phyloP scores from a whole-genome alignment of 2,329 filamentous ascomycete genomes.

The Ophiostoma angusticollis region DNA sequence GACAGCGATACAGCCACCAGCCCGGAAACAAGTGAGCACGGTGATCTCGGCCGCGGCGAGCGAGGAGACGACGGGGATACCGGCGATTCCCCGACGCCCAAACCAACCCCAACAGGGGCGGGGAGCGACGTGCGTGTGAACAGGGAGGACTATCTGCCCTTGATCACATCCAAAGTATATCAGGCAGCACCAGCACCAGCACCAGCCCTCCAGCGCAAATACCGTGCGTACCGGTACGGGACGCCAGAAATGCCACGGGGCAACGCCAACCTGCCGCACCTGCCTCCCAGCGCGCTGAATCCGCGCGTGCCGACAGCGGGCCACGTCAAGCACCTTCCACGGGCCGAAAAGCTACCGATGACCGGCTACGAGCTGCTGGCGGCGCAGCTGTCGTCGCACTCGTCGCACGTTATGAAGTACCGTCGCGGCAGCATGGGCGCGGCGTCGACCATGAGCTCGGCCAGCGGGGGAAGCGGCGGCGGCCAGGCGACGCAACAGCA shows the following conservation, averaged over 20 bases:
- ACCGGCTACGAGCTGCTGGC: conserved; percentile 54
- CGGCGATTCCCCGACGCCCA: conserved; percentile 12
- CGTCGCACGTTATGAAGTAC: conserved; percentile 14
- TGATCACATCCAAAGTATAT: no score
- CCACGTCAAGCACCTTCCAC: conserved; percentile 24
- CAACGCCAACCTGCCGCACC: conserved; percentile 24
- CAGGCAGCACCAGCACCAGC: no score
- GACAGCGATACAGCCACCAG: conserved; percentile 34
- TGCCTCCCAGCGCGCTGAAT: conserved; percentile 24
- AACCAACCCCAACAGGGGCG: conserved; percentile 12
- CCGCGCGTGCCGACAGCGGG: conserved; percentile 22
- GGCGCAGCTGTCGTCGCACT: conserved; percentile 32
- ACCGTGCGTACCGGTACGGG: conserved; percentile 22
- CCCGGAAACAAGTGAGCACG: conserved; percentile 27
- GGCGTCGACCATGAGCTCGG: conserved; percentile 1
- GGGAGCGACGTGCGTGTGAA: conserved; percentile 1
- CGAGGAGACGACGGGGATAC: conserved; percentile 18
- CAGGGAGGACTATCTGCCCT: no score
- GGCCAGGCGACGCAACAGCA: no score
- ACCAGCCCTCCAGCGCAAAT: background rate
- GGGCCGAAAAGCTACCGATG: conserved; percentile 30
- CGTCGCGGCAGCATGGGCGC: conserved; percentile 9
- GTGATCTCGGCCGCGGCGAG: no score
- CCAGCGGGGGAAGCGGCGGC: conserved; percentile 3
- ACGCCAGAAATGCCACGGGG: conserved; percentile 31